Base-by-base conservation (phyloP, 495 filamentous ascomycete species). In the Penicillium longicatenatum region DNA sequence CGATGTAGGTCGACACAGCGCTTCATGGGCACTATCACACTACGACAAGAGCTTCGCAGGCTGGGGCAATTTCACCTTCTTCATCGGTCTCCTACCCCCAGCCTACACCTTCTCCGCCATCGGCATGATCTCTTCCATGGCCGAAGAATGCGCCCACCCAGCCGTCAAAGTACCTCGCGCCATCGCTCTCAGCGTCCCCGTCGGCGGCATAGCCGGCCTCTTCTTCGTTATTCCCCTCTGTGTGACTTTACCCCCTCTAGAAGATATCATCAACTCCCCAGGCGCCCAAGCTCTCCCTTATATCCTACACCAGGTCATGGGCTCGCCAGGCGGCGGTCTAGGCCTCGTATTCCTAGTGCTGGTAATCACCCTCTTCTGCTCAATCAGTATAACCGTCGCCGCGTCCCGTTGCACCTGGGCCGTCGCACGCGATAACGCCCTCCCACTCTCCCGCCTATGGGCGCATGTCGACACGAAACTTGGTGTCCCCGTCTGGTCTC, bases 351-450 rank as follows among this genome's bases (percentile, higher is more conserved):
- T 76, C 63, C 67, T 80, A 4, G 74, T 91, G 39, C 78, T 91
- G 2, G 79, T 86, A 24, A 86, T 91, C 61, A 70, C 70, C 6
- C 79, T 88, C 58, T 83, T 87, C 61, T 86, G 84, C 63, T 83
- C 82, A 11, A 83, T 82, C 21, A 85, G 82, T 41, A 84, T 84
- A 61, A 86, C 82, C 7, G 82, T 82, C 5, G 85, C 83, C 17
- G 74, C 84, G 3, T 84, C 82, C 1, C 80, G 85, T 20, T 74
- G 79, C 50, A 82, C 84, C 39, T 88, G 81, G 76, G 85, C 84
- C 0, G 83, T 85, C 50, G 77, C 84, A 19, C 79, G 85, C 26
- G 85, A 88, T 61, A 79, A 72, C 11, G 76, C 75, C 24, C 55
- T 79, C 44, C 76, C 74, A 0, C 50, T 72, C 8, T 61, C 76